Evolutionary conservation across 2,329 filamentous ascomycete species (phyloP).

Genomic region (Fusarium haematococcum): DNA sequence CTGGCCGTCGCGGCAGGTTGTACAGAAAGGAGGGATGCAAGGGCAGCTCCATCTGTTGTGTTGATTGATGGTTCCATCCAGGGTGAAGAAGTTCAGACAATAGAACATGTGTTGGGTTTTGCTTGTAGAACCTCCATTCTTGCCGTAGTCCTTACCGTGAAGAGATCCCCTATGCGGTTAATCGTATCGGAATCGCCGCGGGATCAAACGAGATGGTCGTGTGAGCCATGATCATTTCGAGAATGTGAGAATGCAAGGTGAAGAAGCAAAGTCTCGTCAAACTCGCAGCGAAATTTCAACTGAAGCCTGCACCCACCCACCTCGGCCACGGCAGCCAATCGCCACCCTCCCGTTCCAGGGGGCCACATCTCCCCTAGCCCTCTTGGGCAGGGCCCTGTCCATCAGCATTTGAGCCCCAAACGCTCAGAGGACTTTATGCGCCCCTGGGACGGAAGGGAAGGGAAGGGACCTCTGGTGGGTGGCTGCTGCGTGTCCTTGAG

Average conservation of each 20-base stretch:
- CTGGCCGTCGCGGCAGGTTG: slow-evolving; percentile 66
- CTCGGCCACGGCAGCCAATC: slow-evolving; percentile 34
- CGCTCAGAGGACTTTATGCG: slow-evolving; percentile 23
- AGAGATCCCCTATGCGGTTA: not conserved
- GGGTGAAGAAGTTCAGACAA: slow-evolving; percentile 20
- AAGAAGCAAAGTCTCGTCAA: slow-evolving; percentile 16
- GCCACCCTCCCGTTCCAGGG: slow-evolving; percentile 22
- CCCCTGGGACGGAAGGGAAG: slow-evolving; percentile 26
- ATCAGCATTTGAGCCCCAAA: slow-evolving; percentile 20
- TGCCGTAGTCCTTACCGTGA: not conserved
- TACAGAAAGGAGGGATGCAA: slow-evolving; percentile 15
- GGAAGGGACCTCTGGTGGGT: not conserved
- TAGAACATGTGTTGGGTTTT: slow-evolving; percentile 9
- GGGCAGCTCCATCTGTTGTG: slow-evolving; percentile 9
- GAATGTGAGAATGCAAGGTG: slow-evolving; percentile 19
- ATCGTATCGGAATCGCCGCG: slow-evolving; percentile 1
- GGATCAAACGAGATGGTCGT: not conserved
- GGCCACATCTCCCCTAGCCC: slow-evolving; percentile 16
- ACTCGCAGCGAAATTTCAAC: slow-evolving; percentile 37
- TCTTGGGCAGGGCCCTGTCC: slow-evolving; percentile 31
- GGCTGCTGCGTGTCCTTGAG: slow-evolving; percentile 28
- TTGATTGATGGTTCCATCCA: not conserved
- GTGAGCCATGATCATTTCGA: slow-evolving; percentile 1
- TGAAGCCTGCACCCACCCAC: slow-evolving; percentile 29
- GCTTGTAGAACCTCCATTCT: not conserved